Percentiles rank a stretch among this genome's conserved stretches.
Evolutionary conservation across 2,329 filamentous ascomycete species (phyloP).

Genomic region (Neonectria coccinea): DNA sequence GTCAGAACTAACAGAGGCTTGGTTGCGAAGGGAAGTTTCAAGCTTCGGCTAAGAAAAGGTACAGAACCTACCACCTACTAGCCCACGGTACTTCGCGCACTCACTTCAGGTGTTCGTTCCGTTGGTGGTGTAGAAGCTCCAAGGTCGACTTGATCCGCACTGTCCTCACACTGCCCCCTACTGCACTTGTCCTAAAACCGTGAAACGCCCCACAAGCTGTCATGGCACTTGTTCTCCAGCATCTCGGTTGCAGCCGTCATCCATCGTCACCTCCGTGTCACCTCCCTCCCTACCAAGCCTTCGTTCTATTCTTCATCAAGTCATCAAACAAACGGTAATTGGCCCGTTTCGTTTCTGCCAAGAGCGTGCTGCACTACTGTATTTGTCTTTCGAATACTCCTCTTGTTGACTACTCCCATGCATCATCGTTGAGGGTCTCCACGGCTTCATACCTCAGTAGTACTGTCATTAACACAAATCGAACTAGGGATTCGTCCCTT

Average conservation of each 20-base stretch:
- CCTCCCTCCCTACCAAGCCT: conserved; percentile 21
- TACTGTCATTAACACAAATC: conserved; percentile 1
- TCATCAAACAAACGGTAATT: neutral
- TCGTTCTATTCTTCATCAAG: conserved; percentile 31
- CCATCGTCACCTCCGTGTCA: conserved; percentile 32
- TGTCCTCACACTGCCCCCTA: conserved; percentile 41
- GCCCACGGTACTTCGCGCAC: too few species aligned
- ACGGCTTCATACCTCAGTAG: neutral
- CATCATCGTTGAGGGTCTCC: neutral
- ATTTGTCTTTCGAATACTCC: neutral
- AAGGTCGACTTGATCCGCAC: conserved; percentile 30
- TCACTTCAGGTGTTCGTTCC: too few species aligned
- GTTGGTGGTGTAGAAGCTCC: conserved; percentile 6
- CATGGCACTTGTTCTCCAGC: conserved; percentile 43
- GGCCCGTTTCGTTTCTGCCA: neutral
- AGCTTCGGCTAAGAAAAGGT: neutral
- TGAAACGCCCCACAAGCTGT: conserved; percentile 34
- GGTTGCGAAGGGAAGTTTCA: conserved; percentile 23
- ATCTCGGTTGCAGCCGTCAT: conserved; percentile 38
- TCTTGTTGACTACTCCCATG: too few species aligned
- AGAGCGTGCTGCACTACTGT: neutral
- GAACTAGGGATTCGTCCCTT: neutral
- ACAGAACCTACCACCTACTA: too few species aligned
- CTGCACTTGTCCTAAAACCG: conserved; percentile 15
- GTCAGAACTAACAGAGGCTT: conserved; percentile 4